A percentile compares a stretch with the other conserved stretches of the same genome.
Evolutionary conservation across 441 rosid species (phyloP).

Genomic region (Biscutella auriculata): DNA sequence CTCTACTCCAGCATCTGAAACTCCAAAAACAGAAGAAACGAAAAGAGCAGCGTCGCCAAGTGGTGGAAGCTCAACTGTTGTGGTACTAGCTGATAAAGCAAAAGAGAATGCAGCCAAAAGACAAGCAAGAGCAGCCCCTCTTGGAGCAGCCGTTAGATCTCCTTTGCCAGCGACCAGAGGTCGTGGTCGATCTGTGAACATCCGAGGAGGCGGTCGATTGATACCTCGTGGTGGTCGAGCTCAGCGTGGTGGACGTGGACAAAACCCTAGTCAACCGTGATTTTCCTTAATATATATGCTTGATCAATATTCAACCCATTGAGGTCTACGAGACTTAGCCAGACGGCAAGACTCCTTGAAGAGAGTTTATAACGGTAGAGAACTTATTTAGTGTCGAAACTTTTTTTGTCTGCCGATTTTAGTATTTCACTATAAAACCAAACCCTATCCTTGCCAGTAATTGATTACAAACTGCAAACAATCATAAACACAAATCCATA

Average conservation of each 20-base stretch:
- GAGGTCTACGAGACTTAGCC: not conserved
- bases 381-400: not conserved
- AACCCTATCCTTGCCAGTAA: conserved; percentile 2
- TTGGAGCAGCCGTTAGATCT: conserved; percentile 40
- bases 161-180: conserved; percentile 4
- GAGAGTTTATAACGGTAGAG: not conserved
- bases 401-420: not conserved
- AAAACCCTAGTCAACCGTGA: conserved; percentile 31
- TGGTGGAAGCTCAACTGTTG: conserved; percentile 26
- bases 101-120: conserved; percentile 41
- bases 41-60: conserved; percentile 44
- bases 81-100: conserved; percentile 48
- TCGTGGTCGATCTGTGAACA: conserved; percentile 35
- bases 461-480: conserved; percentile 13
- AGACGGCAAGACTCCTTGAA: not conserved
- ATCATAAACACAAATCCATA: conserved; percentile 5
- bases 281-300: not conserved
- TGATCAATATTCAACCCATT: not conserved
- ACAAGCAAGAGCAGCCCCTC: conserved; percentile 31
- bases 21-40: conserved; percentile 39
- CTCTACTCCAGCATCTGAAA: conserved; percentile 24
- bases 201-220: conserved; percentile 1
- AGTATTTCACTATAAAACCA: conserved; percentile 3
- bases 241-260: conserved; percentile 51
- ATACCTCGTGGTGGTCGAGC: conserved; percentile 37